Conservation (phyloP, 148 eudicot genomes). For the Fallopia convolvulus region DNA sequence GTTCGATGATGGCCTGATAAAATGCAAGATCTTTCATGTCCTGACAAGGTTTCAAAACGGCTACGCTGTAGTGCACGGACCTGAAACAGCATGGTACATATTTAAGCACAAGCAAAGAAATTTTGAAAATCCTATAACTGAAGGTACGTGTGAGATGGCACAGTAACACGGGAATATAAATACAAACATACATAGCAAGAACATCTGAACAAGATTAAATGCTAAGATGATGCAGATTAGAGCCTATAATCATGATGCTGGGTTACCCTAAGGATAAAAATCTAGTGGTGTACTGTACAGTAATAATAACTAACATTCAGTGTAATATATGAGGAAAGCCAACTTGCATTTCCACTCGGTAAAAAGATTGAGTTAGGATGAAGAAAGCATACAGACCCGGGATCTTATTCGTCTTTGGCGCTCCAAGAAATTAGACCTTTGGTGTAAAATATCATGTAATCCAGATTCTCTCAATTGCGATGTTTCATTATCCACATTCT, state of each 20-base stretch:
- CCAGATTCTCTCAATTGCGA: conserved; percentile 50
- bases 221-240: neutral
- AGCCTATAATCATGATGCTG: neutral
- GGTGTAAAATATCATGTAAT: conserved; percentile 59
- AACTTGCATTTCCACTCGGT: neutral
- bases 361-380: neutral
- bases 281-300: neutral
- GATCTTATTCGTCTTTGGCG: conserved; percentile 94
- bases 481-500: conserved; percentile 37
- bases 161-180: neutral
- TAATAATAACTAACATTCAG: neutral
- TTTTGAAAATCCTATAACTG: neutral
- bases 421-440: conserved; percentile 84
- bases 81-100: conserved; percentile 26
- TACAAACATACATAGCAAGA: neutral
- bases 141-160: neutral
- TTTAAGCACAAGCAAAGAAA: neutral
- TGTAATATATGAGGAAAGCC: neutral
- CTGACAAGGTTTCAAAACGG: conserved; percentile 81
- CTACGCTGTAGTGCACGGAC: conserved; percentile 92
- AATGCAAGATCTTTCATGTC: conserved; percentile 86
- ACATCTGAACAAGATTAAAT: neutral
- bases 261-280: neutral
- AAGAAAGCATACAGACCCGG: conserved; percentile 53
- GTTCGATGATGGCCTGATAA: conserved; percentile 86